Percentiles rank a stretch among this genome's conserved stretches.
These are phyloP conservation scores for Nothophytophthora sp. DNA, from an alignment of 352 stramenopile genomes.

Conservation along the genomic window DNA sequence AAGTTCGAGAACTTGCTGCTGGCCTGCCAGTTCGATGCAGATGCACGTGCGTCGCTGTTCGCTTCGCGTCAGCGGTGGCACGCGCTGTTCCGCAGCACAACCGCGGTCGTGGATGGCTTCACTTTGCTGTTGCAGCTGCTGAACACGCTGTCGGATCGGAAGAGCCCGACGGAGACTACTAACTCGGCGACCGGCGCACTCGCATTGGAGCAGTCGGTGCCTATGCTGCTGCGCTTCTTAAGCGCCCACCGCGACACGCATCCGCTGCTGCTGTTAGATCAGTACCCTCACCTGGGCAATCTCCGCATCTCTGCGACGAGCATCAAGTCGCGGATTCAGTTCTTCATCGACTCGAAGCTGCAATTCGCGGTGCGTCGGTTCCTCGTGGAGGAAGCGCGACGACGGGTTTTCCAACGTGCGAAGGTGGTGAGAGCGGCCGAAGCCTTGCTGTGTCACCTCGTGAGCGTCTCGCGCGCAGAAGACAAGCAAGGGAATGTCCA, in stretches of 20 bases:
- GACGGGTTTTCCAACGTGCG: constrained; percentile 40
- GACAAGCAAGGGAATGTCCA: constrained; percentile 71
- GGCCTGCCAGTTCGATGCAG: constrained; percentile 40
- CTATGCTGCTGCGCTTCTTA: constrained; percentile 35
- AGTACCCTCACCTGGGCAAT: constrained; percentile 53
- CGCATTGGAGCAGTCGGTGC: constrained; percentile 46
- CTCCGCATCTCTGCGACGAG: constrained; percentile 40
- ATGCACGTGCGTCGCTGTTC: constrained; percentile 38
- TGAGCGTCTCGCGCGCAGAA: constrained; percentile 56
- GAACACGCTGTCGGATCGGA: constrained; percentile 44
- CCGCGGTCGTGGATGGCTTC: constrained; percentile 47
- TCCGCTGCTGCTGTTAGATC: constrained; percentile 48
- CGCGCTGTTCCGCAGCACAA: constrained; percentile 38
- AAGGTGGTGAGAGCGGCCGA: constrained; percentile 54
- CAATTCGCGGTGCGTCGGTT: constrained; percentile 67
- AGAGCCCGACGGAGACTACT: constrained; percentile 23
- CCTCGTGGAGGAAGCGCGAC: constrained; percentile 49
- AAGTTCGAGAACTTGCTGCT: constrained; percentile 48
- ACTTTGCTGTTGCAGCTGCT: constrained; percentile 54
- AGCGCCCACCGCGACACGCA: constrained; percentile 28
- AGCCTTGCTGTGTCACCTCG: constrained; percentile 59
- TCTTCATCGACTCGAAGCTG: constrained; percentile 48
- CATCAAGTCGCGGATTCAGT: constrained; percentile 47
- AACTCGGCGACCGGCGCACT: constrained; percentile 25
- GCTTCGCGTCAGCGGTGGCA: constrained; percentile 46